phyloP scores from a whole-genome alignment of 2,329 filamentous ascomycete species.

The Pseudogymnoascus sp. region DNA sequence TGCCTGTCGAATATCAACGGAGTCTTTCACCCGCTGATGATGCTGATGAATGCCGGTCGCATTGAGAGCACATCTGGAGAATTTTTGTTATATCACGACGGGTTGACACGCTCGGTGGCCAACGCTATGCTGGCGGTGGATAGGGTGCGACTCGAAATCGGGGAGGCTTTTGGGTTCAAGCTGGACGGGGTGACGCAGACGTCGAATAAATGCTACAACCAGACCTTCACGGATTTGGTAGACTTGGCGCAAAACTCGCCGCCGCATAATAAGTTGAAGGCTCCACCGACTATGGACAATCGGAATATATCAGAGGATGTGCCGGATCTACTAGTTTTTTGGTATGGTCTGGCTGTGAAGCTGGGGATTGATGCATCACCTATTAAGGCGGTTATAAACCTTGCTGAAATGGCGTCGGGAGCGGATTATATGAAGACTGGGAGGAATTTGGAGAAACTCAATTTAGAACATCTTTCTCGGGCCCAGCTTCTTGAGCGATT shows the following conservation, averaged over 20 bases:
- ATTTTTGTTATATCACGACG: conserved; percentile 17
- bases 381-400: conserved; percentile 18
- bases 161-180: conserved; percentile 20
- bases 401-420: conserved; percentile 20
- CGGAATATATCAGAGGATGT: conserved; percentile 24
- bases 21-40: conserved; percentile 25
- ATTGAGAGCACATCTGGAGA: conserved; percentile 24
- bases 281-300: conserved; percentile 18
- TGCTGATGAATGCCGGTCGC: conserved; percentile 26
- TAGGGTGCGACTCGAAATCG: conserved; percentile 20
- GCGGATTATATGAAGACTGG: conserved; percentile 13
- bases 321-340: conserved; percentile 20
- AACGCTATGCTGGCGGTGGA: conserved; percentile 22
- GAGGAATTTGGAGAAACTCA: background rate
- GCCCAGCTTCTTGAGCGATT: background rate
- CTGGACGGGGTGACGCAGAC: conserved; percentile 20
- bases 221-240: conserved; percentile 21
- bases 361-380: conserved; percentile 20
- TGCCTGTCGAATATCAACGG: conserved; percentile 25
- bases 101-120: background rate
- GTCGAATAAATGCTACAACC: conserved; percentile 25
- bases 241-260: conserved; percentile 21
- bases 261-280: conserved; percentile 22
- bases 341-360: conserved; percentile 20
- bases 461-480: background rate